Base-by-base conservation (phyloP, 805 yeast genomes). In the Candida ascalaphidarum region DNA sequence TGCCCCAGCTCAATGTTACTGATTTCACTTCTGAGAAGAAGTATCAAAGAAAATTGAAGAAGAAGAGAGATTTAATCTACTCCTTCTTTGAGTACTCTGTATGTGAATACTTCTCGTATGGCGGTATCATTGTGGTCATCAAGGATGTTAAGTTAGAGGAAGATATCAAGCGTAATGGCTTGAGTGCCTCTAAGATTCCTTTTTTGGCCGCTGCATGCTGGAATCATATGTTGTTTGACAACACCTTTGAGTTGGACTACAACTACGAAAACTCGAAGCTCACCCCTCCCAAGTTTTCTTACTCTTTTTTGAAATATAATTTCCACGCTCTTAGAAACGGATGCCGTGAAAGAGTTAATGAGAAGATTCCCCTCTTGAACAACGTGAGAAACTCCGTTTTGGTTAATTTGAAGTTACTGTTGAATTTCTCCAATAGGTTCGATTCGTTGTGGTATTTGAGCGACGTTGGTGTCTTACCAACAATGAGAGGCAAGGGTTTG, bases 401-500 rank as follows among this genome's bases (percentile, higher is more conserved):
- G 28, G 61, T 63, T 14, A 58, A 59, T 4, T 42, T 55, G 36
- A 47, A 51, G 28, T 37, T 45, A 22, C n/a, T n/a, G n/a, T n/a
- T n/a, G n/a, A n/a, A n/a, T n/a, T n/a, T n/a, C n/a, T 36, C 33
- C 20, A 30, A 36, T 17, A 53, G 55, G 11, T 50, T 47, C 26
- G 51, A 49, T 25, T 45, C 55, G 23, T 50, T 71, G 29, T 74
- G 80, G 79, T 74, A 74, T 44, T 55, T 74, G 36, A 61, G 68
- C 25, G 79, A 74, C 44, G 58, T 74, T 29, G 79, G 79, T 23
- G 71, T 75, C 14, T 54, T 69, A 24, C 76, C 77, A 6, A 47
- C 61, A 22, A 74, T 74, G 53, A 57, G 75, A 43, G 80, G 81
- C 29, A 69, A 68, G 41, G 78, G 79, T 14, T 58, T 71, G 39